Evolutionary conservation across 208 protist genomes (phyloP).

Genomic region (Trypanosoma caninum): DNA sequence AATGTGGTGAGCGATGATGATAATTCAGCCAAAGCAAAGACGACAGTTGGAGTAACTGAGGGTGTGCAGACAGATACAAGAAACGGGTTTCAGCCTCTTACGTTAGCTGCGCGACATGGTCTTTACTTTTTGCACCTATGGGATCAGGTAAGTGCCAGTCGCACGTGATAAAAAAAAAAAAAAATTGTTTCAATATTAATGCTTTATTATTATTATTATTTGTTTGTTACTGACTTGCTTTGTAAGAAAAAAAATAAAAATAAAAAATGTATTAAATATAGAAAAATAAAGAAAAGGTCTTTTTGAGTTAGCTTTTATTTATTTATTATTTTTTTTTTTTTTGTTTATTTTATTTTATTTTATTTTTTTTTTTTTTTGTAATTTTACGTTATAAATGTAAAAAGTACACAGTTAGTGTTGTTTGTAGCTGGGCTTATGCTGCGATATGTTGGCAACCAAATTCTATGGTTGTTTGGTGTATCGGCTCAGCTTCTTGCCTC

Average conservation of each 20-base stretch:
- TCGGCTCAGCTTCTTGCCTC: slow-evolving; percentile 50
- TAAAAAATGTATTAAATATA: no score
- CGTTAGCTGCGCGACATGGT: slow-evolving; percentile 3
- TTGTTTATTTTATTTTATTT: slow-evolving; percentile 1
- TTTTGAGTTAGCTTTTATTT: no score
- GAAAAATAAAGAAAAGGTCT: no score
- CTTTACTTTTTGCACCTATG: slow-evolving; percentile 33
- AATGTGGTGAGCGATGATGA: no score
- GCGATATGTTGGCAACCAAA: slow-evolving; percentile 51
- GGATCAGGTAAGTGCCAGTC: slow-evolving; percentile 15
- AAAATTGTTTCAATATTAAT: not conserved
- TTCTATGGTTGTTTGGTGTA: slow-evolving; percentile 54
- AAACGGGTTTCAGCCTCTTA: slow-evolving; percentile 2
- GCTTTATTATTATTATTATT: not conserved
- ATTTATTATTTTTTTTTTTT: not conserved
- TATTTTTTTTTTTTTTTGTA: slow-evolving; percentile 2
- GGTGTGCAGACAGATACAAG: slow-evolving; percentile 7
- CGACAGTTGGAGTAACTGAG: not conserved
- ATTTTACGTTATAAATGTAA: no score
- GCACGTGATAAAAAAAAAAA: slow-evolving; percentile 1
- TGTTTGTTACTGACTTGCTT: no score
- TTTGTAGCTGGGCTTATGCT: slow-evolving; percentile 17
- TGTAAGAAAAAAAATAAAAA: no score
- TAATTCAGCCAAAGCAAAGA: no score
- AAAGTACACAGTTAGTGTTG: no score